Evolutionary conservation across 768 basidiomycete genomes (phyloP), one percentile per base, ranked within the genome.

Genomic region (Mycena filopes): DNA sequence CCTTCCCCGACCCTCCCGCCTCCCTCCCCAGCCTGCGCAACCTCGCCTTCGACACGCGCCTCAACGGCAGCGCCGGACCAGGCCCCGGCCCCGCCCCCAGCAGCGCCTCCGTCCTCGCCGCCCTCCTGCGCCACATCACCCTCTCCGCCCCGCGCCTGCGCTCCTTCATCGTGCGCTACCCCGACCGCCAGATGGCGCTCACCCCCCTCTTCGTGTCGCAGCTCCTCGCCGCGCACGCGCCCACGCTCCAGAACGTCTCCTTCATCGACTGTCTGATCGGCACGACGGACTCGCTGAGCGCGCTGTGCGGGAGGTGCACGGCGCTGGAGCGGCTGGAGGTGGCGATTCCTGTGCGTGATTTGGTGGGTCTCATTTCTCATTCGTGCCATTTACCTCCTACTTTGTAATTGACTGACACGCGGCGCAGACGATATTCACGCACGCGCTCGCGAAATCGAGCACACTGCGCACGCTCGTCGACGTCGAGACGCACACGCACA

Each of bases 21-120:
- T 67, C 78, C 18, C 76, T 86, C 6, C 77, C 78, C 2, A 71
- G 77, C 36, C 79, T 92, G 0, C 79, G 76, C 0, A 80, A 87
- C 70, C 78, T 92, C 1, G 78, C 87, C 3, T 64, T 91, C 40
- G 88, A 90, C 67, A 74, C 82, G 0, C 83, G 84, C 50, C 77
- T 63, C 1, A n/a, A n/a, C n/a, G 21, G 12, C 15, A 11, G 49
- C 23, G 72, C 43, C 71, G 71, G 20, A 46, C 77, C 66, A 43
- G 69, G 63, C 45, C 73, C 73, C n/a, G n/a, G n/a, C n/a, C n/a
- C n/a, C n/a, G n/a, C n/a, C 4, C 55, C 72, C 10, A 66, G 73
- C 10, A 54, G 60, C 28, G 49, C 65, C 4, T 58, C 71, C 40
- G 59, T 71, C 0, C 76, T 76, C 13, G 57, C 75, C 12, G 62